Evolutionary conservation across 164 flowering plant genomes (phyloP), one percentile per base, ranked within the genome.

Genomic region (Berberis thunbergii): DNA sequence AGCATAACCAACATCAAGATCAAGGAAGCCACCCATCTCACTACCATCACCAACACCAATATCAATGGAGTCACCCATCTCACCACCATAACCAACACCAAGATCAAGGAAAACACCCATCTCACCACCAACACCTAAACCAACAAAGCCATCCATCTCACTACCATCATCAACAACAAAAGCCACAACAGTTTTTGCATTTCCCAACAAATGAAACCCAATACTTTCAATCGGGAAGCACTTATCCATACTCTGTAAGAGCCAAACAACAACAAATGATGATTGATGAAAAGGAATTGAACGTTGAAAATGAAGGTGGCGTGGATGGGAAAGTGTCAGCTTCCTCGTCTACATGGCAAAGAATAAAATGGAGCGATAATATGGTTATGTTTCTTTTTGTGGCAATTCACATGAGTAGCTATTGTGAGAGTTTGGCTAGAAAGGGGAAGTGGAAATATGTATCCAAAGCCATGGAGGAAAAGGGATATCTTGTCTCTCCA

Each of bases 391-490:
- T 85, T 6, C 69, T 89, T 10, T 78, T 82, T 53, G 78, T 78
- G 83, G 77, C 54, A 2, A 53, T 61, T 40, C 76, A 77, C 64
- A 76, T 74, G 72, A 78, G 75, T 49, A 43, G 62, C 44, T 1
- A 4, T 52, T 83, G 83, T 3, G 89, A 82, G 49, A 50, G 82
- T 62, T 58, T 83, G 68, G 91, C 86, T 81, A 89, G 86, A 82
- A 89, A 89, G 61, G 96, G 96, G 75, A 89, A 86, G 58, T 89
- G 96, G 96, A 89, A 89, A 63, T 86, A 93, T 6, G 93, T 89
- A 38, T 89, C 93, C 1, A 64, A 75, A 54, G 89, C 91, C 7
- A 89, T 89, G 96, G 78, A 86, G 96, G 96, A 89, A 71, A 88
- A 81, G 59, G 92, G 96, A 53, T 91, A 80, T 46, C 84, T 70